Percentiles rank a stretch among this genome's conserved stretches.
These are phyloP conservation scores for Sphaceloma murrayae DNA, from an alignment of 2,329 filamentous ascomycete genomes.

Conservation along the genomic window DNA sequence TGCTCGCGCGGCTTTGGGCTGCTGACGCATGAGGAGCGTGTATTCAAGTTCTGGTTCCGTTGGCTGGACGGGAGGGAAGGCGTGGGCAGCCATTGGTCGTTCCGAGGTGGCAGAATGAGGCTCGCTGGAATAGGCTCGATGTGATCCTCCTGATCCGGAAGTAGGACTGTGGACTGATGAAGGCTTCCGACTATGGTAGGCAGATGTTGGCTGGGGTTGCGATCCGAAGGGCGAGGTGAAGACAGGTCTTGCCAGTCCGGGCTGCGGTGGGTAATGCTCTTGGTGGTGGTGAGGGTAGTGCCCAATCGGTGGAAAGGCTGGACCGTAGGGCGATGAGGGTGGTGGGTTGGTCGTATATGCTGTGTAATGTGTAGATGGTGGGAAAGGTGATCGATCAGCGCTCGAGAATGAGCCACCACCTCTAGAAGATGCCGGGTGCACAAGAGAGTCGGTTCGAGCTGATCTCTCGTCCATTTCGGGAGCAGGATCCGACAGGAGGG, in stretches of 20 bases:
- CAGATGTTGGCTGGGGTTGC: neutral
- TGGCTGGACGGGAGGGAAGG: constrained; percentile 14
- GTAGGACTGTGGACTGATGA: constrained; percentile 21
- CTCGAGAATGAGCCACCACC: constrained; percentile 1
- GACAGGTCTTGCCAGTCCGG: neutral
- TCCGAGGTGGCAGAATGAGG: constrained; percentile 20
- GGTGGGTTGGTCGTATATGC: neutral
- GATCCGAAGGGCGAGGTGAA: constrained; percentile 14
- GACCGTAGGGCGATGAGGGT: constrained; percentile 3
- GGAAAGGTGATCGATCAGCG: neutral
- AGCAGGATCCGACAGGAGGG: constrained; percentile 13
- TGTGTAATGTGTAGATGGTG: constrained; percentile 4
- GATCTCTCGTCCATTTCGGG: constrained; percentile 8
- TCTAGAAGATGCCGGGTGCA: constrained; percentile 1
- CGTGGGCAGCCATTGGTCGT: constrained; percentile 30
- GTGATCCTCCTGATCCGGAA: constrained; percentile 19
- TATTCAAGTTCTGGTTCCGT: constrained; percentile 29
- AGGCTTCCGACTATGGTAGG: constrained; percentile 18
- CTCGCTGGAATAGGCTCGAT: constrained; percentile 24
- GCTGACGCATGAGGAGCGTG: constrained; percentile 58
- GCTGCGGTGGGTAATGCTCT: constrained; percentile 2
- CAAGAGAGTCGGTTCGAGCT: constrained; percentile 9
- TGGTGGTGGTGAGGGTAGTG: neutral
- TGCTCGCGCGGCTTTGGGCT: constrained; percentile 66
- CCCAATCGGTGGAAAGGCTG: neutral